Base-by-base conservation (phyloP, 176 grass and related monocot species). In the Aegilops speltoides region DNA sequence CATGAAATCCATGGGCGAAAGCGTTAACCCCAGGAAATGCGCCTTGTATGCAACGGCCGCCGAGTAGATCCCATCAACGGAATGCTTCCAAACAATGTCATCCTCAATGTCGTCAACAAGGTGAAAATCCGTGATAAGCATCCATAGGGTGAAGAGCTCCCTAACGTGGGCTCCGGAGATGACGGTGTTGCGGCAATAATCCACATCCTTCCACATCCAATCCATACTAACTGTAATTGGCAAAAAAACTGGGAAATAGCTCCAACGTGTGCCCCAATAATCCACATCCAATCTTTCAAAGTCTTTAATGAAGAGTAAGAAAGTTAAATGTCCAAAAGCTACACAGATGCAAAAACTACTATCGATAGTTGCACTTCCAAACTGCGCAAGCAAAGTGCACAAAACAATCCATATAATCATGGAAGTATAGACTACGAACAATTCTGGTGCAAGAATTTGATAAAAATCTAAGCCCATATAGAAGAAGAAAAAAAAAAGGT, bases 231-330 rank as follows among this genome's bases (percentile, higher is more conserved):
- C n/a, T n/a, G n/a, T n/a, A 31, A 31, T 90, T 91, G 83, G 86
- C 50, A n/a, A 84, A 84, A 86, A 86, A 63, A 60, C 87, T 86
- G 71, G 65, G 80, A 41, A n/a, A 59, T n/a, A 31, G 29, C 29
- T 31, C 29, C 29, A 33, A 33, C 32, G 32, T 33, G 93, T 90
- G 93, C 85, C 90, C 91, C 93, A 85, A 93, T 93, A 76, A 93
- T 93, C 80, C 88, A 85, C 76, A 98, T 89, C 67, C 91, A 80
- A 70, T 93, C 93, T 95, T 95, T 93, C 41, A 40, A 61, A 74
- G 64, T 22, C 68, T 72, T 93, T 20, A 76, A 83, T 43, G 8
- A 85, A 71, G 34, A 36, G 38, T 81, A 41, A 82, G 78, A 84
- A 80, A 43, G 69, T 43, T 80, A 32, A 92, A 71, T 60, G 29